These are phyloP conservation scores for Leccinum huronense DNA, from an alignment of 1,284 basidiomycete genomes.

Conservation along the genomic window DNA sequence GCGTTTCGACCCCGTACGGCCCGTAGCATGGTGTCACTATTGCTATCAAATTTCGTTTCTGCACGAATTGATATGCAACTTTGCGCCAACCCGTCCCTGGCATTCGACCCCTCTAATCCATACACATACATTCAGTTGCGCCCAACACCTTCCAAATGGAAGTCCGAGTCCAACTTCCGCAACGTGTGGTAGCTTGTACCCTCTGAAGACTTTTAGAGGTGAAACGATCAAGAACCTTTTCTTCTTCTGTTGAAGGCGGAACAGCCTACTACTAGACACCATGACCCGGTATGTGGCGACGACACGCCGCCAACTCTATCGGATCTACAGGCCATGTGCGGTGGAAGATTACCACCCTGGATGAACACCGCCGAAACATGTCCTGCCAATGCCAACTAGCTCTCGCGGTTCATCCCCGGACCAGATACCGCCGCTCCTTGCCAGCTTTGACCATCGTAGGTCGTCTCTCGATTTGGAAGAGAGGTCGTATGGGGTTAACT, in stretches of 20 bases:
- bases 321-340: not conserved
- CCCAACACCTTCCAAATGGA: conserved; percentile 11
- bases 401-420: not conserved
- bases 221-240: not conserved
- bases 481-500: conserved; percentile 21
- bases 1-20: not conserved
- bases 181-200: conserved; percentile 2
- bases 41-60: conserved; percentile 2
- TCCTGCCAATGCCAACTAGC: not conserved
- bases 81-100: conserved; percentile 2
- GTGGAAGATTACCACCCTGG: conserved; percentile 1
- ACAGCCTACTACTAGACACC: not conserved
- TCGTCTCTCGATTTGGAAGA: conserved; percentile 34
- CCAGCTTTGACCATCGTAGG: conserved; percentile 15
- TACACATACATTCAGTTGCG: not conserved
- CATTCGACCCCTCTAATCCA: conserved; percentile 1
- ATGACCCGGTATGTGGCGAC: not conserved
- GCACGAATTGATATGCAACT: not conserved
- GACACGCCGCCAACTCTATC: not conserved
- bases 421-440: conserved; percentile 1
- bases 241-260: not conserved
- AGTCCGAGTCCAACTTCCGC: conserved; percentile 3
- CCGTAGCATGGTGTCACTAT: not conserved
- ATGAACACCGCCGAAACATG: not conserved
- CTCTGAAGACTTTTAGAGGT: not conserved